Conservation (phyloP, 2,329 filamentous ascomycete genomes). For the Coleophoma cylindrospora region DNA sequence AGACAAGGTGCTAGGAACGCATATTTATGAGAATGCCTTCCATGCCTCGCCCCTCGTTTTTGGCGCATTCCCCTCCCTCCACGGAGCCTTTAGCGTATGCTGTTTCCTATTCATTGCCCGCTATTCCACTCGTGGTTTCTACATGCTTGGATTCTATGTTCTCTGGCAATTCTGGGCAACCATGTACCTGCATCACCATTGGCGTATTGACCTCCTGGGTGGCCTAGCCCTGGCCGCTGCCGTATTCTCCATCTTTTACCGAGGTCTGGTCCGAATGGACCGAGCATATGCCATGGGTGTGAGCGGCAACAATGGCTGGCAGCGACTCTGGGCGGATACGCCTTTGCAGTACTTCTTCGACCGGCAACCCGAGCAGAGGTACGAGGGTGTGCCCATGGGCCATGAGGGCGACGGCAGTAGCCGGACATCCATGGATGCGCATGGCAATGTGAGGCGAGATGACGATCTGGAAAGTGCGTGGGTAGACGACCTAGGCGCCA, state of each 20-base stretch:
- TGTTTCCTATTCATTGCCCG: slow-evolving; percentile 69
- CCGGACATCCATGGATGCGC: slow-evolving; percentile 5
- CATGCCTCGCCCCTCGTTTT: slow-evolving; percentile 86
- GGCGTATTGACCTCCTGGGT: slow-evolving; percentile 83
- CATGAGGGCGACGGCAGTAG: slow-evolving; percentile 2
- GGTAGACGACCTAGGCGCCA: slow-evolving; percentile 12
- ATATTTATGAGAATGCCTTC: slow-evolving; percentile 89
- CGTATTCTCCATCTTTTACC: slow-evolving; percentile 54
- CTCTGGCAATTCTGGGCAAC: slow-evolving; percentile 96
- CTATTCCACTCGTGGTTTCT: slow-evolving; percentile 53
- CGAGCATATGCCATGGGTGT: slow-evolving; percentile 19
- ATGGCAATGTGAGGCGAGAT: slow-evolving; percentile 3
- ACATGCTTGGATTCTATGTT: slow-evolving; percentile 65
- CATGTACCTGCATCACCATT: slow-evolving; percentile 96
- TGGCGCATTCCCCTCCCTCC: slow-evolving; percentile 86
- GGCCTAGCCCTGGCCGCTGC: slow-evolving; percentile 73
- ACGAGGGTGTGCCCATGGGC: slow-evolving; percentile 9
- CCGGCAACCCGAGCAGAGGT: slow-evolving; percentile 11
- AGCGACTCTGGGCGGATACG: slow-evolving; percentile 19
- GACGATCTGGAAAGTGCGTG: slow-evolving; percentile 15
- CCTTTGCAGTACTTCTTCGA: slow-evolving; percentile 19
- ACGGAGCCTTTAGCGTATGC: slow-evolving; percentile 91
- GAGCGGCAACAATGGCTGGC: slow-evolving; percentile 22
- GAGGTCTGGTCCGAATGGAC: slow-evolving; percentile 19
- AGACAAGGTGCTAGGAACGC: slow-evolving; percentile 79